Percentiles rank a stretch among this genome's conserved stretches.
These are phyloP conservation scores for Diospyros kaki DNA, from an alignment of 148 eudicot species.

Conservation along the genomic window DNA sequence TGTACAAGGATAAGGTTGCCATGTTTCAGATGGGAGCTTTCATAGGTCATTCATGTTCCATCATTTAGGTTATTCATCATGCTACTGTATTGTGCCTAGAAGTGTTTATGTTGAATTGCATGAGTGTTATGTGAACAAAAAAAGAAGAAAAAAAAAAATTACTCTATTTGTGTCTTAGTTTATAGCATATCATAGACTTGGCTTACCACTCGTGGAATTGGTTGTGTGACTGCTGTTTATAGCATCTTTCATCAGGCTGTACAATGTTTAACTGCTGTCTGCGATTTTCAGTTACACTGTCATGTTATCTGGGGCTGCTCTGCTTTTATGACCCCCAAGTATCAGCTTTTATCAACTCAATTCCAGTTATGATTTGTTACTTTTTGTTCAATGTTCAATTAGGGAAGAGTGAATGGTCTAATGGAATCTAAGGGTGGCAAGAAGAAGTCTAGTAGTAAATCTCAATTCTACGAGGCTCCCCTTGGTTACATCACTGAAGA, in stretches of 20 bases:
- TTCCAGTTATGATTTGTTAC: not conserved
- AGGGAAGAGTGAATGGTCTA: constrained; percentile 58
- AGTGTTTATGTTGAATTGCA: no score
- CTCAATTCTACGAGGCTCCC: constrained; percentile 61
- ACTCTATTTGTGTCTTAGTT: no score
- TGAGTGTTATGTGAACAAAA: no score
- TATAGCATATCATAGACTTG: no score
- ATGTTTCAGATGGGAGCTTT: no score
- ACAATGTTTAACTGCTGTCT: not conserved
- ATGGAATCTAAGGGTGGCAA: constrained; percentile 90
- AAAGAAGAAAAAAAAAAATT: no score
- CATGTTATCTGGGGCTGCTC: not conserved
- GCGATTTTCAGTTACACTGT: not conserved
- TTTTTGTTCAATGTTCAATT: not conserved
- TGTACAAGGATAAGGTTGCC: no score
- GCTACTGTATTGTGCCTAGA: no score
- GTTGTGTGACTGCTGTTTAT: not conserved
- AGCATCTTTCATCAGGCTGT: no score
- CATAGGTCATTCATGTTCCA: no score
- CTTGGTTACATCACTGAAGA: constrained; percentile 70
- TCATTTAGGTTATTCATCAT: no score
- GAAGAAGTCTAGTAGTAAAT: constrained; percentile 63
- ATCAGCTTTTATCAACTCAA: not conserved
- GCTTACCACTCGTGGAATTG: not conserved
- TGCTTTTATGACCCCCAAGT: not conserved